Evolutionary conservation across 1,139 yeast species (phyloP), one percentile per base, ranked within the genome.

Genomic region (Candida buenavistaensis): DNA sequence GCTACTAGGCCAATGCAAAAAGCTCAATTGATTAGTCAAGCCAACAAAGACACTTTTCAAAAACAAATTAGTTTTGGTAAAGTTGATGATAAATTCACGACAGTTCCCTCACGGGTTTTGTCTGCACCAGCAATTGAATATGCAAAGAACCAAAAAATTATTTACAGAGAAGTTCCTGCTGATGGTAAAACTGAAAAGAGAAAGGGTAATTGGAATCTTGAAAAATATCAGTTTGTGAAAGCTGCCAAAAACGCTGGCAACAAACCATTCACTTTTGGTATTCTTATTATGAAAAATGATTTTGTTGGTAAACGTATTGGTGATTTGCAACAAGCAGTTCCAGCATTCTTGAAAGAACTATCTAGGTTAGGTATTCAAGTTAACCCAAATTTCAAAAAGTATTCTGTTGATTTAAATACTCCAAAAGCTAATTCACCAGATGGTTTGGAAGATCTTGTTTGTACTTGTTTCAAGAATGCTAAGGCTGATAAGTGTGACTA

Each of bases 171-270:
- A 23, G 35, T 26, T 10, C 13, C 37, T 2, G 27, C 24, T 14
- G 37, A 43, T 31, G 46, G 46, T 5, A 39, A 27, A 30, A 33
- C 33, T 5, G 45, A 43, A 38, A 41, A 32, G 26, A 27, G 20
- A 23, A 43, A 43, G 28, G 45, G 46, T 15, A 37, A 41, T 28
- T 43, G 46, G 46, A 43, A 41, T 35, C 32, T 43, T 14, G 43
- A 41, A 29, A 33, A 27, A 10, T 29, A 26, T 19, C 28, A 36
- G 23, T 39, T 41, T 39, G 35, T 41, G 12, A 31, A 31, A 14
- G 26, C 40, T 8, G 32, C 42, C 7, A 32, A 31, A 13, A 22
- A 22, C 10, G 12, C 32, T 5, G 23, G n/a, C n/a, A 36, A 33
- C 11, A 35, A 28, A 15, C 23, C 27, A 3, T 41, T 35, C 29